Conservation (phyloP, 2,329 filamentous ascomycete species). For the Ramichloridium luteum region DNA sequence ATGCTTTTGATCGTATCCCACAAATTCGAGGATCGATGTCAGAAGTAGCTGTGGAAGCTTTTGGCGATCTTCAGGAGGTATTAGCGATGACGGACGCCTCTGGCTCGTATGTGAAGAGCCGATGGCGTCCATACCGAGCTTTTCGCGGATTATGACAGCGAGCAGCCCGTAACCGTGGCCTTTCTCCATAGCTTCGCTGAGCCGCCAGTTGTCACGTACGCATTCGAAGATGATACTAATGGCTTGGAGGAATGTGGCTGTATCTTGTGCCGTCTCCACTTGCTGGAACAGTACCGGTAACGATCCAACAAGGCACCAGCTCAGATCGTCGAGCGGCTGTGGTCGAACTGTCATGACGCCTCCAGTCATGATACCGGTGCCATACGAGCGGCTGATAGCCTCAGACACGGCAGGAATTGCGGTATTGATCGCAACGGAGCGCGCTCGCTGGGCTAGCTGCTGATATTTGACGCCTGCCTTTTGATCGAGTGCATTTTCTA, state of each 20-base stretch:
- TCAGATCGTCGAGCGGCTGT: constrained; percentile 76
- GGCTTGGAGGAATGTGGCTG: constrained; percentile 60
- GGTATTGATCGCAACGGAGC: constrained; percentile 74
- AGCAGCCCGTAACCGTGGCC: constrained; percentile 89
- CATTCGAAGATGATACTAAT: constrained; percentile 76
- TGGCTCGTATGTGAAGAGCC: constrained; percentile 14
- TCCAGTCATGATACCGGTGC: constrained; percentile 70
- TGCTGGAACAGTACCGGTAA: constrained; percentile 74
- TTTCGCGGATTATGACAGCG: constrained; percentile 69
- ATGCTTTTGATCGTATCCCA: constrained; percentile 71
- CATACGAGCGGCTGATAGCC: constrained; percentile 67
- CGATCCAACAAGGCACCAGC: constrained; percentile 89
- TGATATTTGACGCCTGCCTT: constrained; percentile 35
- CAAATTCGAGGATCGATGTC: constrained; percentile 66
- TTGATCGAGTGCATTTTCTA: constrained; percentile 46
- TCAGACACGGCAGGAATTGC: constrained; percentile 80
- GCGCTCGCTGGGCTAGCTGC: constrained; percentile 58
- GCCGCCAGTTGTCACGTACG: constrained; percentile 85
- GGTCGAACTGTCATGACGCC: constrained; percentile 71
- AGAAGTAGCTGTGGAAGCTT: constrained; percentile 50
- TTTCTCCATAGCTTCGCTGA: constrained; percentile 95
- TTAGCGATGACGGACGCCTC: constrained; percentile 12
- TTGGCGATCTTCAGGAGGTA: constrained; percentile 35
- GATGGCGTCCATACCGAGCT: constrained; percentile 47
- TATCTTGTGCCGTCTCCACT: constrained; percentile 60